A percentile compares a stretch with the other conserved stretches of the same genome.
Conservation (phyloP, 2,329 filamentous ascomycete species). For the Claviceps sorghi region DNA sequence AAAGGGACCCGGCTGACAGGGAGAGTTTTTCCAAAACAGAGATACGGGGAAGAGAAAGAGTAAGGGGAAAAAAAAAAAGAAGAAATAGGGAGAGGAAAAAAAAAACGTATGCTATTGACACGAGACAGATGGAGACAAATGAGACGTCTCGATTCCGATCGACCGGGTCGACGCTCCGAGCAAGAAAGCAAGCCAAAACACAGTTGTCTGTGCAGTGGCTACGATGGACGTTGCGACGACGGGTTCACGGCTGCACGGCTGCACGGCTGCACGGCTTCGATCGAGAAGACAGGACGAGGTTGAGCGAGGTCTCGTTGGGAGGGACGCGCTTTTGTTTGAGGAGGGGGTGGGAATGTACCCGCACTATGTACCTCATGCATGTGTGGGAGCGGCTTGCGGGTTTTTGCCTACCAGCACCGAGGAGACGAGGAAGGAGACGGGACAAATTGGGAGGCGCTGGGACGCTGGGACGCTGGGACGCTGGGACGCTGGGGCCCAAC, state of each 20-base stretch:
- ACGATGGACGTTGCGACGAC: slow-evolving; percentile 1
- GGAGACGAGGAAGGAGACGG: too few species aligned
- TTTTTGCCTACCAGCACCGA: too few species aligned
- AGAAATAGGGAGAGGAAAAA: neutral
- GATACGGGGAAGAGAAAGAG: neutral
- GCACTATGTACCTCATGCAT: too few species aligned
- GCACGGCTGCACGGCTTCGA: too few species aligned
- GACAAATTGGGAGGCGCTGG: too few species aligned
- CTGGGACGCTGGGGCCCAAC: too few species aligned
- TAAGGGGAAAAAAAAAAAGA: neutral
- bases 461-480: too few species aligned
- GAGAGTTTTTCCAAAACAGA: neutral
- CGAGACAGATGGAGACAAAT: neutral
- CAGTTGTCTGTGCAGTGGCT: slow-evolving; percentile 1
- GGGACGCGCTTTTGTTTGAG: slow-evolving; percentile 3
- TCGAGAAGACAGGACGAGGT: neutral
- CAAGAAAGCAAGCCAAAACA: neutral
- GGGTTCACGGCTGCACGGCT: too few species aligned
- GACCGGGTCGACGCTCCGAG: neutral
- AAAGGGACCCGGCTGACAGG: too few species aligned
- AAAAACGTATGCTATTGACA: neutral
- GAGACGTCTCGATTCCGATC: neutral
- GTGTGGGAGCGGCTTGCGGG: too few species aligned
- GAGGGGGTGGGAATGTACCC: neutral
- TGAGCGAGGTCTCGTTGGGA: neutral